Evolutionary conservation across 2,329 filamentous ascomycete genomes (phyloP), one percentile per base, ranked within the genome.

Genomic region (Fusarium sp.): DNA sequence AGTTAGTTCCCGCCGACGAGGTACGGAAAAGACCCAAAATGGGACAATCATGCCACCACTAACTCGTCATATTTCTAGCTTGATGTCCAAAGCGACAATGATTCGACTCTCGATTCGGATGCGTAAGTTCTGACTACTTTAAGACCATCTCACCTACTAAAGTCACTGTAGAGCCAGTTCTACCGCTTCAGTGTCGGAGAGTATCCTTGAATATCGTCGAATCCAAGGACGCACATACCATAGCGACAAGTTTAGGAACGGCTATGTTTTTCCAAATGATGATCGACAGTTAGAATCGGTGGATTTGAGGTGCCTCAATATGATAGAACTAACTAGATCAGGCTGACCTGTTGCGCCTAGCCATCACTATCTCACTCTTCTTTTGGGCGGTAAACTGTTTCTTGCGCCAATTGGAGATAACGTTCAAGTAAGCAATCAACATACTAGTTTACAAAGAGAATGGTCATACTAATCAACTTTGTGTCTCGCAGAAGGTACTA

Each of bases 221-320:
- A 67, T 54, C 14, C 62, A 66, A 15, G 63, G 63, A 0, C 62
- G 63, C 8, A 66, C 62, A 6, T 66, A 63, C 14, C 63, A 66
- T 19, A 66, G 63, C 19, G 63, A 66, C 17, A 67, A 67, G 4
- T 66, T 63, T 3, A 65, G 24, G 0, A 49, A 41, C 8, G 59
- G 67, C 13, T 66, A 66, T 4, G 44, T 55, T 1, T 57, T 66
- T 4, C 63, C 63, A 5, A 67, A 67, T 5, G 63, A 66, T 3
- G 63, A 63, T 1, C 41, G 51, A 5, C 63, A 66, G 32, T 17
- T 66, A 2, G 49, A 67, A 24, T 66, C 62, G 1, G 50, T 67
- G 9, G 56, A 66, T 13, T 32, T 67, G 7, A 62, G 40, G 62
- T 66, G 43, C 17, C 10, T 10, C 1, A 4, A 30, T 1, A 19